Base-by-base conservation (phyloP, 1,284 basidiomycete species). In the Clitocybe nebularis region DNA sequence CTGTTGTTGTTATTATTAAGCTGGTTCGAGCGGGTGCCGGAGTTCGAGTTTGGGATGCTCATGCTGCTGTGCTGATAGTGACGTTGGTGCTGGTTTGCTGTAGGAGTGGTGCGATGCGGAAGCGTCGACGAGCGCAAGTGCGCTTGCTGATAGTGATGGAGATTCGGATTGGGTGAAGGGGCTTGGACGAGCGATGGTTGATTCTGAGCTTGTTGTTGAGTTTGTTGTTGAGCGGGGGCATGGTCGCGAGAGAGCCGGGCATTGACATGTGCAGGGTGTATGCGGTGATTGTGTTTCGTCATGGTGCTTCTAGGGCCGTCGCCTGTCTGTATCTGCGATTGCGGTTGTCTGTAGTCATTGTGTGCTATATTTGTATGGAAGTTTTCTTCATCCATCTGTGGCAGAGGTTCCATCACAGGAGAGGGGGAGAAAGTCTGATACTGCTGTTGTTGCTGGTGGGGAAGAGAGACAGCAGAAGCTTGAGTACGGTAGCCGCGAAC, bases 51-150 rank as follows among this genome's bases (percentile, higher is more conserved):
- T 34, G 37, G 59, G 45, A 60, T 61, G 46, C 59, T 74, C 63
- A 71, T 65, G 49, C 68, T 72, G 48, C 53, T 72, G 46, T 69
- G 67, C 50, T 69, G 64, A 50, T 58, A 62, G 54, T 70, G 68
- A 5, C 70, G 57, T 50, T 62, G 58, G 42, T 58, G 57, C n/a
- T 32, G 29, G 13, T 55, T 19, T 53, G 48, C 20, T 57, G 63
- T 45, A 55, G 51, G 42, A 29, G 61, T 49, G 21, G 58, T 58
- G 21, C 53, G 64, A 30, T 62, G 63, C 30, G 66, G 66, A 43
- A 66, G 57, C 11, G 66, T 68, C n/a, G 60, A 61, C 29, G 63
- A 60, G 39, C 69, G 64, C 44, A 67, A 54, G 49, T 72, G 71
- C 13, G 64, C 61, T 16, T 61, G 61, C 38, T 63, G 63, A 22